Conservation (phyloP, 2,329 filamentous ascomycete genomes). For the Calycina marina region DNA sequence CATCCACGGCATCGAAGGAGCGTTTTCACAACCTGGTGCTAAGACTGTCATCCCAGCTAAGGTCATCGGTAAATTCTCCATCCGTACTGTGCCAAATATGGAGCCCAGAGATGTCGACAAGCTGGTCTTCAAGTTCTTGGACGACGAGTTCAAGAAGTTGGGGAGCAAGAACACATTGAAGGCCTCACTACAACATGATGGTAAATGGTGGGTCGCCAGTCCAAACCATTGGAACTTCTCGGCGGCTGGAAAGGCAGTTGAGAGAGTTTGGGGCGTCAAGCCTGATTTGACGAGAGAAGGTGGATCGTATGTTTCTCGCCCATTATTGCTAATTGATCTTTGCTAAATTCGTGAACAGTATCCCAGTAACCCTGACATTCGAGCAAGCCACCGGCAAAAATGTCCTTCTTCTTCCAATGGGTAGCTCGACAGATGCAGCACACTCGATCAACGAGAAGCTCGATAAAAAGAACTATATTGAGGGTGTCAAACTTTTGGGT, state of each 20-base stretch:
- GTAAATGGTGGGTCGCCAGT: constrained; percentile 97
- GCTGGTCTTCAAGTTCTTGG: constrained; percentile 69
- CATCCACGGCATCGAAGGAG: constrained; percentile 87
- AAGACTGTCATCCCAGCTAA: constrained; percentile 99
- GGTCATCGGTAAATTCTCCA: constrained; percentile 96
- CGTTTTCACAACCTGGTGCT: constrained; percentile 81
- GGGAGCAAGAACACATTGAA: constrained; percentile 85
- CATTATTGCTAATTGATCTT: constrained; percentile 1
- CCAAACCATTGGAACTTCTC: constrained; percentile 99
- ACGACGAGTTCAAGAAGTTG: constrained; percentile 73
- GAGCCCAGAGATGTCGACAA: constrained; percentile 79
- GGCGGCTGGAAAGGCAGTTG: constrained; percentile 86
- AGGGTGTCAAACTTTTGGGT: constrained; percentile 90
- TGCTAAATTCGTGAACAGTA: constrained; percentile 36
- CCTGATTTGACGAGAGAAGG: constrained; percentile 95
- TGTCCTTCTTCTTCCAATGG: constrained; percentile 89
- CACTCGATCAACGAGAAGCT: constrained; percentile 99
- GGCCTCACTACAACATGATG: constrained; percentile 70
- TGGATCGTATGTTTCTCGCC: constrained; percentile 47
- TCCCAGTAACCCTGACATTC: constrained; percentile 92
- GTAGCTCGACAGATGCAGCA: constrained; percentile 87
- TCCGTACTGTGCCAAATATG: constrained; percentile 96
- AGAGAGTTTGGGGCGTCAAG: constrained; percentile 84
- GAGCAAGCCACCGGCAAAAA: constrained; percentile 98
- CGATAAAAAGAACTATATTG: constrained; percentile 93